Evolutionary conservation across 306 rosid species (phyloP), one percentile per base, ranked within the genome.

Genomic region (Fragaria ananassa): DNA sequence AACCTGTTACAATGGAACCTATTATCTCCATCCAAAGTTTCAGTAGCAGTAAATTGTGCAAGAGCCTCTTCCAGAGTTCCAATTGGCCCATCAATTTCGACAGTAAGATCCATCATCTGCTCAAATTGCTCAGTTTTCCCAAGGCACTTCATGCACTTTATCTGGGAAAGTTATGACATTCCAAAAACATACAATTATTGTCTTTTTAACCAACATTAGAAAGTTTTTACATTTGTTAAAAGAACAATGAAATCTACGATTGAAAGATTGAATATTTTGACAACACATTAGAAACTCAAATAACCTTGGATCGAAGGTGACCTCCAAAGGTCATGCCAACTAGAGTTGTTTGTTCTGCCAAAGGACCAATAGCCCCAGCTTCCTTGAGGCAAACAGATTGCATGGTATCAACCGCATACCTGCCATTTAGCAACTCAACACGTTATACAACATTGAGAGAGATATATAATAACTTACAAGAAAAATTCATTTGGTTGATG

Each of bases 21-120:
- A 65, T 89, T 89, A 64, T 89, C 89, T 80, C 86, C 82, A 57
- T 91, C 94, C 88, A 91, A 82, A 56, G 79, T 86, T 83, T 91
- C 97, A 45, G 91, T 85, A 51, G 92, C 92, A 1, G 94, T 91
- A 86, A 87, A 91, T 74, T 89, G 94, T 73, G 89, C 79, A 82
- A 91, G 94, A 82, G 97, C 97, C 83, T 89, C 94, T 71, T 89
- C 97, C 88, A 91, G 87, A 49, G 91, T 89, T 77, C 88, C 93
- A 84, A 91, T 91, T 78, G 88, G 81, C 62, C 97, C 97, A 37
- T 85, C 97, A 70, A 91, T 91, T 79, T 89, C 97, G 70, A 91
- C 94, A 61, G 92, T 86, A 46, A 91, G 92, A 83, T 91, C 97
- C 97, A 91, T 91, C 91, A 91, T 91, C 82, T 84, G 82, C 83